A percentile compares a stretch with the other conserved stretches of the same genome.
Conservation (phyloP, 2,329 filamentous ascomycete genomes). For the Sporothrix mexicana region DNA sequence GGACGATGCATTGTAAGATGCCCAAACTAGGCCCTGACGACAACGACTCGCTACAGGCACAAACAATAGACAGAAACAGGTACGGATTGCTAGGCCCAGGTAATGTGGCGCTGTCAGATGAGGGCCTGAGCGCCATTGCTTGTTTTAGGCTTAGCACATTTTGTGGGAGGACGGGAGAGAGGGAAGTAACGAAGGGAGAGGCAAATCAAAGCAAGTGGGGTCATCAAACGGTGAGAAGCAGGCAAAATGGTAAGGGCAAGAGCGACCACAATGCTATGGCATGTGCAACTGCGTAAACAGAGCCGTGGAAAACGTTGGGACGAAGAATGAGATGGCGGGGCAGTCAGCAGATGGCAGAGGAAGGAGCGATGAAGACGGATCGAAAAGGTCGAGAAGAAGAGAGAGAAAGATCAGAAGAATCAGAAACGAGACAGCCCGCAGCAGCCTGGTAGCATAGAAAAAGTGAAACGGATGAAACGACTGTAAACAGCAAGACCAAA, state of each 20-base stretch:
- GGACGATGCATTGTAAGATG: neutral
- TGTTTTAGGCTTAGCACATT: conserved; percentile 27
- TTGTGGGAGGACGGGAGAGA: neutral
- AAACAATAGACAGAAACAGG: conserved; percentile 7
- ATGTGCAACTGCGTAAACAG: conserved; percentile 17
- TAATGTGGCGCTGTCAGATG: neutral
- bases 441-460: neutral
- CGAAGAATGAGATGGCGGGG: conserved; percentile 2
- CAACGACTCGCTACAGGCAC: neutral
- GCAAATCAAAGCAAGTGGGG: conserved; percentile 24
- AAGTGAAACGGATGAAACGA: conserved; percentile 7
- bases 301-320: conserved; percentile 22
- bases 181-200: conserved; percentile 5
- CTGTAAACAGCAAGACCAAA: conserved; percentile 4
- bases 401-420: neutral
- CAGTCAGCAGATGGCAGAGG: neutral
- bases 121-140: conserved; percentile 16
- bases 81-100: neutral
- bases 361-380: conserved; percentile 11
- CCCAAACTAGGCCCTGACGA: neutral
- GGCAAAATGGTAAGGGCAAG: conserved; percentile 10
- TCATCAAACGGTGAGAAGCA: conserved; percentile 29
- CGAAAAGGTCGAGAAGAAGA: neutral
- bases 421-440: neutral
- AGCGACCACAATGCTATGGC: neutral